Evolutionary conservation across 2,329 filamentous ascomycete species (phyloP).

Genomic region (Penicillium sp.): DNA sequence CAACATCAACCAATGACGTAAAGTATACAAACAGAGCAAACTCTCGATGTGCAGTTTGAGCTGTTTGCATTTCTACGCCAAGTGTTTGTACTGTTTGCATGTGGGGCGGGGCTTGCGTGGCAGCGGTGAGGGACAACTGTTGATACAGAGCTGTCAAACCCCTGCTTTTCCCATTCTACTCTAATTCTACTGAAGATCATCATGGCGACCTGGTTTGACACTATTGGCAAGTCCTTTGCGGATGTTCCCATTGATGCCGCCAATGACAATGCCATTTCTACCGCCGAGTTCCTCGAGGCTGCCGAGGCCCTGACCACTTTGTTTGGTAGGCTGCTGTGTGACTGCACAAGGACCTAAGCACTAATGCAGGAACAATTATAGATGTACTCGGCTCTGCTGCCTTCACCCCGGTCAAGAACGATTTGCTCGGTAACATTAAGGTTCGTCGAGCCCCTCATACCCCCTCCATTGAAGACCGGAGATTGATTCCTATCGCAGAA

Average conservation of each 20-base stretch:
- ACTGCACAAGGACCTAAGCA: not conserved
- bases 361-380: conserved; percentile 25
- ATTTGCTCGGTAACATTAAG: conserved; percentile 88
- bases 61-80: conserved; percentile 24
- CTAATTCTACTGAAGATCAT: conserved; percentile 7
- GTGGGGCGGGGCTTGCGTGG: conserved; percentile 27
- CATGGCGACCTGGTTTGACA: conserved; percentile 70
- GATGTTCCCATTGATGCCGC: conserved; percentile 70
- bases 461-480: not conserved
- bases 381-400: conserved; percentile 62
- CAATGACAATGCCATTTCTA: conserved; percentile 72
- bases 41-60: conserved; percentile 27
- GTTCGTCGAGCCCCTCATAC: conserved; percentile 43
- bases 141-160: conserved; percentile 5
- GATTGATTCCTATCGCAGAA: conserved; percentile 54
- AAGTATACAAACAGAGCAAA: conserved; percentile 13
- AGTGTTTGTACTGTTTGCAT: conserved; percentile 21
- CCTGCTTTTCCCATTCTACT: conserved; percentile 1
- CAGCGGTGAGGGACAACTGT: conserved; percentile 28
- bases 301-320: conserved; percentile 79
- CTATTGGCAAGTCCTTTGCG: conserved; percentile 67
- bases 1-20: conserved; percentile 30
- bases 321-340: conserved; percentile 58
- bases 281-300: conserved; percentile 84
- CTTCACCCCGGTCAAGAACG: conserved; percentile 84